phyloP scores from a whole-genome alignment of 805 yeast species.

The Starmerella potacharoeniae region DNA sequence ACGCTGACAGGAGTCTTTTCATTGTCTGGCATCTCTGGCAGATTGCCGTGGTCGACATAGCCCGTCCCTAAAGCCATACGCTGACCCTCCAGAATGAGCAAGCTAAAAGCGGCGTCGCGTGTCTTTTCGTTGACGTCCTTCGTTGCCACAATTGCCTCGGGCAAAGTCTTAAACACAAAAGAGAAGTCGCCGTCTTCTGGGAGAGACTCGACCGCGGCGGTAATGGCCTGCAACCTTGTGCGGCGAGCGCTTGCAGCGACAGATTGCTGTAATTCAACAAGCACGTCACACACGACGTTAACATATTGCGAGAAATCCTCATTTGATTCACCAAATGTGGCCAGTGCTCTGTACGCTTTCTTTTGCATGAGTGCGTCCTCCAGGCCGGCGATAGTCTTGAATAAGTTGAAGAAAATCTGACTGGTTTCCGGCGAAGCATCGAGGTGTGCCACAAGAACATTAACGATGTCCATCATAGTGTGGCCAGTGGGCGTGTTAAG shows the following conservation, averaged over 20 bases:
- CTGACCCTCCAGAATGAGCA: conserved; percentile 68
- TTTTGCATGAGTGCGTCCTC: conserved; percentile 60
- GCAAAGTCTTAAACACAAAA: conserved; percentile 69
- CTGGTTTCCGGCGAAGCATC: conserved; percentile 33
- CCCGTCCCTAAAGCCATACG: conserved; percentile 45
- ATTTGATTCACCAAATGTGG: conserved; percentile 55
- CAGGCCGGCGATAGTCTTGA: conserved; percentile 16
- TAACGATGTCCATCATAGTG: conserved; percentile 85
- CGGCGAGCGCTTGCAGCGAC: conserved; percentile 70
- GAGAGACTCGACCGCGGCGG: conserved; percentile 45
- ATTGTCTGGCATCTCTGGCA: conserved; percentile 55
- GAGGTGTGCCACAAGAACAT: conserved; percentile 74
- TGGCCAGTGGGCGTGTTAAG: conserved; percentile 39
- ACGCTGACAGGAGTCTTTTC: conserved; percentile 60
- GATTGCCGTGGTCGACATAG: conserved; percentile 51
- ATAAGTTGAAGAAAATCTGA: conserved; percentile 18
- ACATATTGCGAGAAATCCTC: conserved; percentile 27
- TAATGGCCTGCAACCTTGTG: conserved; percentile 60
- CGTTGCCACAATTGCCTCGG: conserved; percentile 82
- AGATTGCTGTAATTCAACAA: conserved; percentile 35
- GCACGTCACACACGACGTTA: conserved; percentile 34
- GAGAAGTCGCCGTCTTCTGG: conserved; percentile 50
- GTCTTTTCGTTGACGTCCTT: conserved; percentile 90
- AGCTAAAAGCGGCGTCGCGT: conserved; percentile 64
- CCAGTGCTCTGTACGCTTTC: conserved; percentile 62